Percentiles rank a stretch among this genome's conserved stretches.
phyloP scores from a whole-genome alignment of 2,329 filamentous ascomycete species.

The Blastomyces gilchristii region DNA sequence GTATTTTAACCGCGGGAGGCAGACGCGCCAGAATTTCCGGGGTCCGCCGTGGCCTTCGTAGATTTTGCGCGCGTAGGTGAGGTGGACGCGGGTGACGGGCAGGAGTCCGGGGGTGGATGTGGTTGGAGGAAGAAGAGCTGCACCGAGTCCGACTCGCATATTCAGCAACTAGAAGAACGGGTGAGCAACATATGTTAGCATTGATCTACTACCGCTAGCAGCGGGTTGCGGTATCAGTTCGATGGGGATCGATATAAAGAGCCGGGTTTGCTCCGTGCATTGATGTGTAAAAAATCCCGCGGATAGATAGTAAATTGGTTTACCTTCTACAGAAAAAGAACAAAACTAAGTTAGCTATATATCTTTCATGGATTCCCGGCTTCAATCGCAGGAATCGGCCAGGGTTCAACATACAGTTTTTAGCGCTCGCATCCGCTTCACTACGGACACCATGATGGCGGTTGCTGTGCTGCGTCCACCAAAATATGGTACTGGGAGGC shows the following conservation, averaged over 20 bases:
- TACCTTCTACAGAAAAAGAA: conserved; percentile 23
- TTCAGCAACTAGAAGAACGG: conserved; percentile 15
- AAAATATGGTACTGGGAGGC: conserved; percentile 14
- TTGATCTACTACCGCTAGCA: background rate
- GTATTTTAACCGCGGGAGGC: conserved; percentile 80
- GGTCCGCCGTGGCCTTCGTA: conserved; percentile 31
- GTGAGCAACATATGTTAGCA: background rate
- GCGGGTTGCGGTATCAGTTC: background rate
- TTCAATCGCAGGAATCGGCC: conserved; percentile 10
- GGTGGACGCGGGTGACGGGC: conserved; percentile 34
- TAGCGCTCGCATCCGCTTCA: conserved; percentile 63
- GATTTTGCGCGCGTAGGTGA: conserved; percentile 36
- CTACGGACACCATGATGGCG: conserved; percentile 38
- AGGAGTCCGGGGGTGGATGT: conserved; percentile 26
- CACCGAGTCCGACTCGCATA: conserved; percentile 71
- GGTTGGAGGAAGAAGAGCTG: conserved; percentile 58
- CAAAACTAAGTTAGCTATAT: background rate
- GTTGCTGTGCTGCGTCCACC: conserved; percentile 12
- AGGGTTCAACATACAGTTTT: conserved; percentile 49
- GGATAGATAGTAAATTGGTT: conserved; percentile 7
- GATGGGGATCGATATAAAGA: background rate
- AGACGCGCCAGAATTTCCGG: conserved; percentile 81
- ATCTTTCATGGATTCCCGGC: conserved; percentile 1
- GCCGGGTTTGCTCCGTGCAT: background rate
- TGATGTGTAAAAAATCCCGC: conserved; percentile 1